phyloP scores from a whole-genome alignment of 805 yeast genomes.

The Candida qinlingensis region DNA sequence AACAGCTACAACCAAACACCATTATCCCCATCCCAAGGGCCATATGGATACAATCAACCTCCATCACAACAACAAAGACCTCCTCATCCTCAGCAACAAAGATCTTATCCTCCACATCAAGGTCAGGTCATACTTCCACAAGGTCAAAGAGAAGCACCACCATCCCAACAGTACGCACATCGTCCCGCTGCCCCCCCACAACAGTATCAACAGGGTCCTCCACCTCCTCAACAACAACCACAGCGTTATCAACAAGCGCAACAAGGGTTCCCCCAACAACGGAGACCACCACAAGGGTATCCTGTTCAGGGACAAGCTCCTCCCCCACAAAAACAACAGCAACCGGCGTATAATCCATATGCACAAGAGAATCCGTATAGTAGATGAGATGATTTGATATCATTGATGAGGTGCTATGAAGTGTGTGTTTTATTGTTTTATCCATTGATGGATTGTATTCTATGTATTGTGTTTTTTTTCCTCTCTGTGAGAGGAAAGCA shows the following conservation, averaged over 20 bases:
- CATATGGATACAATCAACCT: not conserved
- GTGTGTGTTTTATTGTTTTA: no score
- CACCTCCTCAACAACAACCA: constrained; percentile 2
- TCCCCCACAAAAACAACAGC: constrained; percentile 10
- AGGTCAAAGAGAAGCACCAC: constrained; percentile 1
- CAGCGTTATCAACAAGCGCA: not conserved
- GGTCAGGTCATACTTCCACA: constrained; percentile 7
- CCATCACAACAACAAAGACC: constrained; percentile 10
- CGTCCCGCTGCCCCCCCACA: not conserved
- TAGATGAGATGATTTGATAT: not conserved
- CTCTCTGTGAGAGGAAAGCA: no score
- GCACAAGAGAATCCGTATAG: constrained; percentile 6
- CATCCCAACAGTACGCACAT: constrained; percentile 1
- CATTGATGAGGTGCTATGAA: no score
- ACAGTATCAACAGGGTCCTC: constrained; percentile 5
- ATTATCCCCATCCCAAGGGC: not conserved
- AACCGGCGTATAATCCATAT: constrained; percentile 3
- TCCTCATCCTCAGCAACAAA: constrained; percentile 5
- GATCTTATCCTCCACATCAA: constrained; percentile 5
- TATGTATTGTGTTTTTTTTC: no score
- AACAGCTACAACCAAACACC: not conserved
- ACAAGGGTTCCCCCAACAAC: constrained; percentile 6
- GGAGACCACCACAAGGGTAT: constrained; percentile 1
- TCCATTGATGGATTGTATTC: not conserved
- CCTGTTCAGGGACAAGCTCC: constrained; percentile 3